phyloP scores from a whole-genome alignment of 805 yeast species.

The Diddensiella caesifluorescens region DNA sequence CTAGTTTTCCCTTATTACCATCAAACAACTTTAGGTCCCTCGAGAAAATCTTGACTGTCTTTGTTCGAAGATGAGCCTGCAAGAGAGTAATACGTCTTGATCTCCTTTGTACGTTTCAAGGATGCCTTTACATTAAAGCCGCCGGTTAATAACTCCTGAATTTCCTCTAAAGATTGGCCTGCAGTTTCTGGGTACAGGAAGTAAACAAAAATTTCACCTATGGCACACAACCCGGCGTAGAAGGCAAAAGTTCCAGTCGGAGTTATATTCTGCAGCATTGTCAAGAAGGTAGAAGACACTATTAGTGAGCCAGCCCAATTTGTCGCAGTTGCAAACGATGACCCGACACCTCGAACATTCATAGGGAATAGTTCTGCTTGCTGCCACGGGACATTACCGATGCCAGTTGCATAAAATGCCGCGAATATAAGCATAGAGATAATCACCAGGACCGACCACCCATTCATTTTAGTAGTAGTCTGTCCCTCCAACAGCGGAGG shows the following conservation, averaged over 20 bases:
- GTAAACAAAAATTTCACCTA: slow-evolving; percentile 68
- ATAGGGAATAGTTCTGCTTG: slow-evolving; percentile 94
- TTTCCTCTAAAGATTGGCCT: slow-evolving; percentile 86
- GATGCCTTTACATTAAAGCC: slow-evolving; percentile 83
- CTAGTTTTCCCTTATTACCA: too few relatives aligned
- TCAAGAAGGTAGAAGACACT: slow-evolving; percentile 85
- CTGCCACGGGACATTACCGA: slow-evolving; percentile 98
- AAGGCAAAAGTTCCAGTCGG: slow-evolving; percentile 93
- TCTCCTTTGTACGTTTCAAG: slow-evolving; percentile 46
- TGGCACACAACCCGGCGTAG: slow-evolving; percentile 73
- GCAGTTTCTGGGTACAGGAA: slow-evolving; percentile 91
- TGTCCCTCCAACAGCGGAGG: slow-evolving; percentile 53
- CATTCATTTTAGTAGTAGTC: slow-evolving; percentile 37
- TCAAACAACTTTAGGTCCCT: too few relatives aligned
- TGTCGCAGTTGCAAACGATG: slow-evolving; percentile 83
- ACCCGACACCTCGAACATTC: slow-evolving; percentile 87
- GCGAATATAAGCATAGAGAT: slow-evolving; percentile 81
- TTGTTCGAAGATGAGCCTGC: background rate
- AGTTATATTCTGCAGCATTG: slow-evolving; percentile 88
- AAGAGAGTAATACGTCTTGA: slow-evolving; percentile 25
- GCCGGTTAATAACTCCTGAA: slow-evolving; percentile 69
- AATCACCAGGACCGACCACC: slow-evolving; percentile 87
- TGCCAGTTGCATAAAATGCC: slow-evolving; percentile 88
- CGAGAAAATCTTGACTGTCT: background rate
- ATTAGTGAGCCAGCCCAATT: slow-evolving; percentile 95